Evolutionary conservation across 2,329 filamentous ascomycete species (phyloP).

Genomic region (Ophiostoma sp.): DNA sequence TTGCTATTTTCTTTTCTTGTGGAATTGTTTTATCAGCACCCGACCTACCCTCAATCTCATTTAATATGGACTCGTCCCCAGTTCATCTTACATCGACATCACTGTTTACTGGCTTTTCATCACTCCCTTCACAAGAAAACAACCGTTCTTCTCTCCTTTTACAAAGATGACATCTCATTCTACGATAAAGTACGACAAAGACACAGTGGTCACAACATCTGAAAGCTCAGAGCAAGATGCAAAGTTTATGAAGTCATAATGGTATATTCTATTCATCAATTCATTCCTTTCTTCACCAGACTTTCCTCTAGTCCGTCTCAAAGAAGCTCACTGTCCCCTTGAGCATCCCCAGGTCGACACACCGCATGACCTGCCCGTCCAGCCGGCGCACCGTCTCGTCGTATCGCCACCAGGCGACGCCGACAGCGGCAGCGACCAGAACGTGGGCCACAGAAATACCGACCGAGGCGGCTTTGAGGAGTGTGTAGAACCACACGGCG

Average conservation of each 20-base stretch:
- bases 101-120: no score
- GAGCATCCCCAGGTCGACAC: slow-evolving; percentile 46
- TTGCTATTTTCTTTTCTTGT: no score
- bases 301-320: slow-evolving; percentile 40
- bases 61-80: no score
- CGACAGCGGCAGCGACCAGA: slow-evolving; percentile 39
- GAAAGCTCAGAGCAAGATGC: not conserved
- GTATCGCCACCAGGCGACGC: slow-evolving; percentile 44
- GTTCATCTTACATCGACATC: no score
- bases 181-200: not conserved
- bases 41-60: no score
- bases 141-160: no score
- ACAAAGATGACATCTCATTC: not conserved
- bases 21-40: no score
- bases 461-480: slow-evolving; percentile 43
- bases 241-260: not conserved
- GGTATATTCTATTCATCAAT: not conserved
- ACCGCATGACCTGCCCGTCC: slow-evolving; percentile 50
- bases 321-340: slow-evolving; percentile 50
- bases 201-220: not conserved
- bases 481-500: slow-evolving; percentile 39
- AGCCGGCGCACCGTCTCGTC: slow-evolving; percentile 45
- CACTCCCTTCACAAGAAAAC: not conserved
- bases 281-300: no score
- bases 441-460: slow-evolving; percentile 47